phyloP scores from a whole-genome alignment of 805 yeast species.

The Nakazawaea anatomiae region DNA sequence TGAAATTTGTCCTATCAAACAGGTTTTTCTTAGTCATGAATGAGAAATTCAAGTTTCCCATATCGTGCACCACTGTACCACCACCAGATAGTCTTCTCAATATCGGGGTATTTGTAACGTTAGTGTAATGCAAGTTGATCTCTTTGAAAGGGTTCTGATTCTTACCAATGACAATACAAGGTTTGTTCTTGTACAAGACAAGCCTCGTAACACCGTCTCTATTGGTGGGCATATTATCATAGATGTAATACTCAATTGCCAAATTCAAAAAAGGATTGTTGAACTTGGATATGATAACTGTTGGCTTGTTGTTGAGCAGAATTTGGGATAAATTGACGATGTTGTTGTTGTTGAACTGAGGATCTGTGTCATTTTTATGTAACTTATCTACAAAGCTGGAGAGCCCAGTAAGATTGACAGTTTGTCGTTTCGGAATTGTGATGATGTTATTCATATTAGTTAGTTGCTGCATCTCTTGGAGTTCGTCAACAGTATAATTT shows the following conservation, averaged over 20 bases:
- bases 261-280: constrained; percentile 69
- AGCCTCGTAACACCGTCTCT: constrained; percentile 41
- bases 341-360: neutral
- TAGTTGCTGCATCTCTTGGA: neutral
- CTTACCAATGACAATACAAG: constrained; percentile 92
- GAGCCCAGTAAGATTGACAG: neutral
- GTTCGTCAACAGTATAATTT: neutral
- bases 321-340: neutral
- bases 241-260: constrained; percentile 77
- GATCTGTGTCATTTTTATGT: constrained; percentile 7
- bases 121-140: constrained; percentile 53
- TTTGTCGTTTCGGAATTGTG: neutral
- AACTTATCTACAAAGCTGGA: neutral
- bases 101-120: constrained; percentile 50
- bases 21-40: constrained; percentile 63
- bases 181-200: constrained; percentile 67
- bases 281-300: constrained; percentile 52
- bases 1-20: constrained; percentile 57
- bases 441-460: neutral
- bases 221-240: constrained; percentile 50
- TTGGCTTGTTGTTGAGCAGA: constrained; percentile 29
- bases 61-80: constrained; percentile 94
- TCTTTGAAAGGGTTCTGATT: constrained; percentile 96
- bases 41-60: constrained; percentile 83
- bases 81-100: constrained; percentile 88